Percentiles rank a stretch among this genome's conserved stretches.
phyloP scores from a whole-genome alignment of 2,329 filamentous ascomycete species.

The Colletotrichum sp. region DNA sequence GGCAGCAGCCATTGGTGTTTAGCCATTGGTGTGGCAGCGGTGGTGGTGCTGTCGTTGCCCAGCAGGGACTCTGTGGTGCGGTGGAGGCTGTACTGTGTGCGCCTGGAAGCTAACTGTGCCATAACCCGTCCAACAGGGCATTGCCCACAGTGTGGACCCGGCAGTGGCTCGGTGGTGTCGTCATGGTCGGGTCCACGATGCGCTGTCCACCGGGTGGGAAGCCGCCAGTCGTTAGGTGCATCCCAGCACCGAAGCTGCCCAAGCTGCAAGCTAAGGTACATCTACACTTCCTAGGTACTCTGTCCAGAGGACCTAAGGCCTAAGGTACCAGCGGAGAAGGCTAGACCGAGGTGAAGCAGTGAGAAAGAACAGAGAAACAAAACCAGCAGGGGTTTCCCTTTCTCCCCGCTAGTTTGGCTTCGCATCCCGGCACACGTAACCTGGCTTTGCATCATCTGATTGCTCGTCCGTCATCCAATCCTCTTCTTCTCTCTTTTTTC shows the following conservation, averaged over 20 bases:
- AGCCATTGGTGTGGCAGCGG: not conserved
- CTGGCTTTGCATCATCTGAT: conserved; percentile 14
- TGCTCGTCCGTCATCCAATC: not conserved
- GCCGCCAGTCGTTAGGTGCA: not conserved
- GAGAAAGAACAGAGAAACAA: not conserved
- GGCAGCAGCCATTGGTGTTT: not conserved
- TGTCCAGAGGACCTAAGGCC: too few species aligned
- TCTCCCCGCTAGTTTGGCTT: conserved; percentile 14
- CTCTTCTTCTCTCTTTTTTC: not conserved
- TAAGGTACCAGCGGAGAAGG: not conserved
- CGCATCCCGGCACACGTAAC: conserved; percentile 1
- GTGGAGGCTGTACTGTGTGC: not conserved
- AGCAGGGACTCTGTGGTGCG: not conserved
- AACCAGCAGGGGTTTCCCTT: not conserved
- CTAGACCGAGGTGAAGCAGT: not conserved
- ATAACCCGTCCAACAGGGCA: not conserved
- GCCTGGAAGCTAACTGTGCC: not conserved
- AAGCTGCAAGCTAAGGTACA: not conserved
- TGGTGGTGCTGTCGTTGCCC: conserved; percentile 4
- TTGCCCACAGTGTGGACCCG: not conserved
- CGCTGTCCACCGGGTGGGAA: conserved; percentile 6
- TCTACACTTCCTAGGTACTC: too few species aligned
- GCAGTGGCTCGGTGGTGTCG: conserved; percentile 21
- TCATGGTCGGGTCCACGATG: conserved; percentile 16
- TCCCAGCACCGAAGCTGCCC: not conserved